phyloP scores from a whole-genome alignment of 2,329 filamentous ascomycete species.

The Ceratocystis harringtonii region DNA sequence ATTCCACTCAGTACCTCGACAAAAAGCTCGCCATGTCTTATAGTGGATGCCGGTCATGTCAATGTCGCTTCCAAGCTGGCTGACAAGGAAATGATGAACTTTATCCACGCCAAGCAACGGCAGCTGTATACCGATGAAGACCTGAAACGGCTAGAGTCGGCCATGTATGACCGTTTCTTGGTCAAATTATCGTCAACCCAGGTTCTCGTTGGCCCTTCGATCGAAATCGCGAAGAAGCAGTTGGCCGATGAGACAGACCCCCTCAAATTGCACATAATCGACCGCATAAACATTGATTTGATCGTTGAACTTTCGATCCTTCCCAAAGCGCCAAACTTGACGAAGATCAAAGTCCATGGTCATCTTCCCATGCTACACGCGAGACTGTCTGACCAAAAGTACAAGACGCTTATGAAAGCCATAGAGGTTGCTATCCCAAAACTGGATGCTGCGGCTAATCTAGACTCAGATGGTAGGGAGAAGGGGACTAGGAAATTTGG shows the following conservation, averaged over 20 bases:
- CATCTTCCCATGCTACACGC: slow-evolving; percentile 86
- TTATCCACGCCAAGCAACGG: slow-evolving; percentile 81
- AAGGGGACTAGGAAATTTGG: background rate
- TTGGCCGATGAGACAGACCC: slow-evolving; percentile 51
- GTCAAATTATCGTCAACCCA: slow-evolving; percentile 91
- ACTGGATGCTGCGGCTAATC: slow-evolving; percentile 32
- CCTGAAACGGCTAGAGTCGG: slow-evolving; percentile 68
- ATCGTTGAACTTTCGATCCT: slow-evolving; percentile 91
- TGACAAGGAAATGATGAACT: slow-evolving; percentile 73
- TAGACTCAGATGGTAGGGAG: background rate
- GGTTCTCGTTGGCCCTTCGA: slow-evolving; percentile 83
- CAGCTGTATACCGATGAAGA: slow-evolving; percentile 81
- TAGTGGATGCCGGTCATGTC: slow-evolving; percentile 90
- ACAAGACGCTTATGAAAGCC: slow-evolving; percentile 90
- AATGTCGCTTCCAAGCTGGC: slow-evolving; percentile 89
- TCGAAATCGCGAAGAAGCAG: slow-evolving; percentile 76
- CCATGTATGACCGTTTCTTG: slow-evolving; percentile 96
- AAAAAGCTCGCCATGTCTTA: slow-evolving; percentile 69
- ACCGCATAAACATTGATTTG: slow-evolving; percentile 95
- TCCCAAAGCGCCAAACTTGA: slow-evolving; percentile 87
- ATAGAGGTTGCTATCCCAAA: slow-evolving; percentile 91
- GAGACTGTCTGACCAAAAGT: slow-evolving; percentile 84
- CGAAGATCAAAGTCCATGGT: slow-evolving; percentile 80
- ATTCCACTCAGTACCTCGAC: slow-evolving; percentile 83
- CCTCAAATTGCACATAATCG: slow-evolving; percentile 74